These are phyloP conservation scores for Sphaerulina populicola DNA, from an alignment of 2,329 filamentous ascomycete species.

Conservation along the genomic window DNA sequence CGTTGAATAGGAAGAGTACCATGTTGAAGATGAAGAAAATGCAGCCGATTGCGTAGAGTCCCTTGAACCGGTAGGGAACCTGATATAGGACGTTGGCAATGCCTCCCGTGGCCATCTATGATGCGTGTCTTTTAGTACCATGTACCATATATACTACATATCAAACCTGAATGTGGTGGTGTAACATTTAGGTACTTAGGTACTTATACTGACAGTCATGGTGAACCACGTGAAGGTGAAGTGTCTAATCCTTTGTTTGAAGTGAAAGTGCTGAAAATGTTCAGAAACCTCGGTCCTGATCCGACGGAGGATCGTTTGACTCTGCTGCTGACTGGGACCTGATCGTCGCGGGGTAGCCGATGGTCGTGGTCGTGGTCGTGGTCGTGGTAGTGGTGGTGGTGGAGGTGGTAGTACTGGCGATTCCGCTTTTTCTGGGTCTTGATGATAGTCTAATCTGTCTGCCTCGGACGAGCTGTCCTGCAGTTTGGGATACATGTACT, in stretches of 20 bases:
- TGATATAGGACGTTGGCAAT: conserved; percentile 50
- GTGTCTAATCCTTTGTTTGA: conserved; percentile 51
- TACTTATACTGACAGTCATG: conserved; percentile 36
- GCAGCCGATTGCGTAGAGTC: conserved; percentile 42
- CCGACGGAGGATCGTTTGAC: conserved; percentile 7
- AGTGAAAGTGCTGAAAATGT: conserved; percentile 35
- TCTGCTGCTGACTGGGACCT: conserved; percentile 9
- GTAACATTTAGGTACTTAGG: too few species aligned
- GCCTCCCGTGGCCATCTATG: conserved; percentile 48
- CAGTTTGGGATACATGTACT: conserved; percentile 1
- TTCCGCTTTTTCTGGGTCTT: background rate
- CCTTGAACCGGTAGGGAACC: conserved; percentile 38
- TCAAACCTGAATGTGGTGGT: too few species aligned
- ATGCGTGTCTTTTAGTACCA: conserved; percentile 42
- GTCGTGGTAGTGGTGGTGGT: background rate
- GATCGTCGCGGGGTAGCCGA: background rate
- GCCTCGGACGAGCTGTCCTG: background rate
- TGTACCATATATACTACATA: too few species aligned
- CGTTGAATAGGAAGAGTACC: conserved; percentile 62
- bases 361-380: background rate
- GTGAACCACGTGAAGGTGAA: conserved; percentile 76
- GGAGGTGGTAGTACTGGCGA: background rate
- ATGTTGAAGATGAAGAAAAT: conserved; percentile 44
- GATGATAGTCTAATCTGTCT: background rate
- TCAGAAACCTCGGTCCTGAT: conserved; percentile 7